These are phyloP conservation scores for Polytolypa hystricis DNA, from an alignment of 2,329 filamentous ascomycete genomes.

Conservation along the genomic window DNA sequence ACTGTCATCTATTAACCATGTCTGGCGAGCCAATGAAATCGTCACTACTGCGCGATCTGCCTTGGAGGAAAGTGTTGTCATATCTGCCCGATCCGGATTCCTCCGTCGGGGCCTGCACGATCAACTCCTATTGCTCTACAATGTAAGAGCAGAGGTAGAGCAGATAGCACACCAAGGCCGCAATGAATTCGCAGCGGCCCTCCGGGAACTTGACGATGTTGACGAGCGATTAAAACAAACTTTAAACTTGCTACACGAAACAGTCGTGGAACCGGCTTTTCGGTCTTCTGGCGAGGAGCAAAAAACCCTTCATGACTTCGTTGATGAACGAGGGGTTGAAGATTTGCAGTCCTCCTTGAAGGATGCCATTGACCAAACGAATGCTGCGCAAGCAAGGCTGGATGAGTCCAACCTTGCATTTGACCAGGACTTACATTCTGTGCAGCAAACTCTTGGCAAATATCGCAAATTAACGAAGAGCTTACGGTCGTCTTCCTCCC, in stretches of 20 bases:
- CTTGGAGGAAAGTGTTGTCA: slow-evolving; percentile 66
- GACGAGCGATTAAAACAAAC: slow-evolving; percentile 47
- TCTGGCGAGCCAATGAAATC: slow-evolving; percentile 78
- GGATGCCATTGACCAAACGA: slow-evolving; percentile 50
- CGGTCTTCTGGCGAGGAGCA: slow-evolving; percentile 37
- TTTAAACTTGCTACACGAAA: slow-evolving; percentile 44
- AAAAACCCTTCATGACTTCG: slow-evolving; percentile 54
- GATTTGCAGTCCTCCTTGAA: slow-evolving; percentile 46
- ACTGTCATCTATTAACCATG: slow-evolving; percentile 68
- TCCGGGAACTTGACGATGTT: slow-evolving; percentile 48
- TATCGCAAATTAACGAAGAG: slow-evolving; percentile 27
- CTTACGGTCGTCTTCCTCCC: slow-evolving; percentile 7
- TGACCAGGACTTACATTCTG: slow-evolving; percentile 58
- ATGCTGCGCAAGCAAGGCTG: slow-evolving; percentile 48
- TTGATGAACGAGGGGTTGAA: slow-evolving; percentile 52
- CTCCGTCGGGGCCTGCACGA: slow-evolving; percentile 49
- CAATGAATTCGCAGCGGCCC: slow-evolving; percentile 36
- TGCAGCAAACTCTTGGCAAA: slow-evolving; percentile 47
- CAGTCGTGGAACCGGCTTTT: slow-evolving; percentile 47
- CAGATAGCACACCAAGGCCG: slow-evolving; percentile 31
- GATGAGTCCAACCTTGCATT: slow-evolving; percentile 51
- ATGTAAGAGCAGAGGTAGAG: slow-evolving; percentile 34
- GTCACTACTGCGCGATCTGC: slow-evolving; percentile 63
- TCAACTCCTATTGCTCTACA: slow-evolving; percentile 34
- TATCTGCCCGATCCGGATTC: slow-evolving; percentile 60